Evolutionary conservation across 2,329 filamentous ascomycete species (phyloP).

Genomic region (Domatiomyces globalis): DNA sequence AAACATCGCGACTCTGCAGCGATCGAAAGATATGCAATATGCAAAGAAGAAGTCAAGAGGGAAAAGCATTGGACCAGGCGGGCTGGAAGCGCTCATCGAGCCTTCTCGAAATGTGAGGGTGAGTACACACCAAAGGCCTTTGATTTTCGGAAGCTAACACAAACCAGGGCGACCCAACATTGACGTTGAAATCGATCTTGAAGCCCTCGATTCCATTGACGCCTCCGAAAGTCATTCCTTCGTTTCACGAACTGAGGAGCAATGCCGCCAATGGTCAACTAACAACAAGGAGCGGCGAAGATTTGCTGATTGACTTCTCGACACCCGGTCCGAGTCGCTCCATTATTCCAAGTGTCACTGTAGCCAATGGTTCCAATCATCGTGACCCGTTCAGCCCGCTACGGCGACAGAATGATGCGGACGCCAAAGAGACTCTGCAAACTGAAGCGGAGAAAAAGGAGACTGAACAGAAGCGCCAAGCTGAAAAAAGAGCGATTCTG

Average conservation of each 20-base stretch:
- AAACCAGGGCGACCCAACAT: conserved; percentile 27
- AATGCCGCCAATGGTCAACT: conserved; percentile 24
- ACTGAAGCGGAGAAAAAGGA: conserved; percentile 51
- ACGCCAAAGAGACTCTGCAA: background rate
- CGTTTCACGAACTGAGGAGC: conserved; percentile 39
- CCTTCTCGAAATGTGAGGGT: conserved; percentile 68
- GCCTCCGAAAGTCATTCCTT: conserved; percentile 51
- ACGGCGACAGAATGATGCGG: conserved; percentile 1
- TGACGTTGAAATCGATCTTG: conserved; percentile 55
- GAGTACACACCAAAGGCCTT: conserved; percentile 21
- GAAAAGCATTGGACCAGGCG: conserved; percentile 90
- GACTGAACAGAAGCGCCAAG: conserved; percentile 46
- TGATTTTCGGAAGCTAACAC: conserved; percentile 6
- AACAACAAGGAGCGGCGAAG: conserved; percentile 11
- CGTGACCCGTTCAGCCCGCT: conserved; percentile 18
- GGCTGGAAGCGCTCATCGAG: conserved; percentile 66
- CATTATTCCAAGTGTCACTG: conserved; percentile 1
- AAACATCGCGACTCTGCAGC: conserved; percentile 41
- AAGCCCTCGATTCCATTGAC: conserved; percentile 59
- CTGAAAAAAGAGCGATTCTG: conserved; percentile 45
- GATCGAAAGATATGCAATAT: conserved; percentile 24
- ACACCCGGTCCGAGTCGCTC: conserved; percentile 24
- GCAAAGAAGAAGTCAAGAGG: conserved; percentile 60
- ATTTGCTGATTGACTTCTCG: conserved; percentile 31
- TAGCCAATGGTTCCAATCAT: conserved; percentile 27